Evolutionary conservation across 2,329 filamentous ascomycete species (phyloP), one percentile per base, ranked within the genome.

Genomic region (Microsporum ferrugineum): DNA sequence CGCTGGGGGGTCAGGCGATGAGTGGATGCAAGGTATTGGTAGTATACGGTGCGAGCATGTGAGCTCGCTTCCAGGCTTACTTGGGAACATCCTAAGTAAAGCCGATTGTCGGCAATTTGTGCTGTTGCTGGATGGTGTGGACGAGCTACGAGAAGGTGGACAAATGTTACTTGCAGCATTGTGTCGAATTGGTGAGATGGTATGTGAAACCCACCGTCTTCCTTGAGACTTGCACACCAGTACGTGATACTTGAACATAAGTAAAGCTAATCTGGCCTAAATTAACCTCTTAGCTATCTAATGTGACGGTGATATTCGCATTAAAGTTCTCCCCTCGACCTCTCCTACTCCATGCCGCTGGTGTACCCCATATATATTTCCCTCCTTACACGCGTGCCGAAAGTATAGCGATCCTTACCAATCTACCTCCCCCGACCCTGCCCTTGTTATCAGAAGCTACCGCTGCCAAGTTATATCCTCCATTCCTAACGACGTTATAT

Each of bases 41-140:
- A 75, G 83, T 59, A 79, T 80, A 34, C 80, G 86, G 63, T 95
- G 90, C 71, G 91, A 96, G 75, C 90, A 87, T 64, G 76, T 96
- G 59, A 88, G 89, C 61, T 84, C 88, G 59, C 77, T 97, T 64
- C 81, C 82, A 0, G 88, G 89, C 31, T 84, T 91, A 68, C 77
- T 97, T 61, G 81, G 72, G 47, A 72, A 73, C 59, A 71, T 76
- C 59, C 68, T 78, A 56, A 68, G 68, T 45, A 67, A 69, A 36
- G 63, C 61, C 12, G 58, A 65, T 17, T 63, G 63, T 45, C 60
- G 73, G 43, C 84, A 86, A 65, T 91, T 96, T 67, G 85, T 92
- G 6, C 74, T 97, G 62, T 88, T 96, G 8, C 81, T 97, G 64
- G 94, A 97, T 76, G 89, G 85, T 8, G 86, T 97, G 61, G 92